Conservation (phyloP, 805 yeast genomes). For the Nakazawaea peltata region DNA sequence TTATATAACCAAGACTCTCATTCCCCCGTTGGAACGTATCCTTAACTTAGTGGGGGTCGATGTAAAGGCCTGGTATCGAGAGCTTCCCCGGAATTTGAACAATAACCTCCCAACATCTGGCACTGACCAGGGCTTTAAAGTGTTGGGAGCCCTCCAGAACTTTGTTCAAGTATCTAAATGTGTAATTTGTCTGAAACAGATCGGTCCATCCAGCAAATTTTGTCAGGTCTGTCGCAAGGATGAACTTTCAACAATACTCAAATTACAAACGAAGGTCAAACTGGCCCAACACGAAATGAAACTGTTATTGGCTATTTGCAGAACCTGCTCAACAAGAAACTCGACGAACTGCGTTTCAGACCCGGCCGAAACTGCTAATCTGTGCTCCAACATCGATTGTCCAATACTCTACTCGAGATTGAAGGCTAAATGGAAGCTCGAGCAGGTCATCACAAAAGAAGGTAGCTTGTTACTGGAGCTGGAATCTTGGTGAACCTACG, state of each 20-base stretch:
- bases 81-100: slow-evolving; percentile 40
- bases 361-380: slow-evolving; percentile 20
- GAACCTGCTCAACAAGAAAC: slow-evolving; percentile 23
- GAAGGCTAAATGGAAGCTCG: slow-evolving; percentile 27
- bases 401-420: slow-evolving; percentile 48
- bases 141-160: too few relatives aligned
- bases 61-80: slow-evolving; percentile 65
- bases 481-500: background rate
- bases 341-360: slow-evolving; percentile 12
- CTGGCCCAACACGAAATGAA: slow-evolving; percentile 20
- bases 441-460: slow-evolving; percentile 6
- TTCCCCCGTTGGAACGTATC: slow-evolving; percentile 85
- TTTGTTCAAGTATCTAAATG: slow-evolving; percentile 21
- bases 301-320: slow-evolving; percentile 25
- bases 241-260: slow-evolving; percentile 27
- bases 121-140: too few relatives aligned
- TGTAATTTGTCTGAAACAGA: slow-evolving; percentile 19
- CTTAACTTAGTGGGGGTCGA: slow-evolving; percentile 81
- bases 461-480: slow-evolving; percentile 17
- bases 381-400: slow-evolving; percentile 61
- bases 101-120: too few relatives aligned
- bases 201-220: slow-evolving; percentile 13
- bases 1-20: slow-evolving; percentile 72
- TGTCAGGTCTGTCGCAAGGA: slow-evolving; percentile 27
- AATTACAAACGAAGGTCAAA: slow-evolving; percentile 20